Percentiles rank a stretch among this genome's conserved stretches.
These are phyloP conservation scores for Pulveroboletus sp. DNA, from an alignment of 768 basidiomycete species.

Conservation along the genomic window DNA sequence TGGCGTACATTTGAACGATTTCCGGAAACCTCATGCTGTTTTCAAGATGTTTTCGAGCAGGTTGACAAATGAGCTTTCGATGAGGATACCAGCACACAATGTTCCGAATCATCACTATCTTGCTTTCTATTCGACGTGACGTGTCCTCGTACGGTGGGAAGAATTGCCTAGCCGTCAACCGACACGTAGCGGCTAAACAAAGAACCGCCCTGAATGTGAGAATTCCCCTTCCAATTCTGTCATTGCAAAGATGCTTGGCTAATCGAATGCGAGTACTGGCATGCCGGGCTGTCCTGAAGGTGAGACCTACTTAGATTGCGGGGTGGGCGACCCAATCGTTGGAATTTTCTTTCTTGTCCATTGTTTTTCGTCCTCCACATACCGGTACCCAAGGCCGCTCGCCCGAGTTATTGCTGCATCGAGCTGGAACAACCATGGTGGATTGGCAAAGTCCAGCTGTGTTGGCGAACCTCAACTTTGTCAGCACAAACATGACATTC, in stretches of 20 bases:
- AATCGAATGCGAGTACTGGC: neutral
- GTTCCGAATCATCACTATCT: too few relatives aligned
- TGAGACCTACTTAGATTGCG: neutral
- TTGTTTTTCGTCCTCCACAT: neutral
- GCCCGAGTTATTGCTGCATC: neutral
- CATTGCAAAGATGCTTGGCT: neutral
- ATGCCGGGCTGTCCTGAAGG: neutral
- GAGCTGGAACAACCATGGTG: conserved; percentile 15
- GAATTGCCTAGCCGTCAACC: neutral
- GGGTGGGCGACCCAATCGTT: neutral
- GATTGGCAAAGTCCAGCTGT: conserved; percentile 11
- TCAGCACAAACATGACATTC: conserved; percentile 9
- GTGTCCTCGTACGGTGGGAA: too few relatives aligned
- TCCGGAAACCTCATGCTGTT: too few relatives aligned
- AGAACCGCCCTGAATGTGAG: conserved; percentile 9
- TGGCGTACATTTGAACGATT: neutral
- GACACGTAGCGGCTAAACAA: neutral
- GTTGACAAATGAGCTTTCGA: too few relatives aligned
- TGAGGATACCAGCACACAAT: too few relatives aligned
- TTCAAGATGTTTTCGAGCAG: too few relatives aligned
- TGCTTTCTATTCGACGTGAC: neutral
- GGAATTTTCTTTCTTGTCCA: neutral
- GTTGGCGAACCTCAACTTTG: neutral
- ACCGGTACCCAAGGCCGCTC: neutral
- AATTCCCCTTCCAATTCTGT: conserved; percentile 2